Percentiles rank a stretch among this genome's conserved stretches.
phyloP scores from a whole-genome alignment of 441 rosid genomes.

The Populus trichocarpa region DNA sequence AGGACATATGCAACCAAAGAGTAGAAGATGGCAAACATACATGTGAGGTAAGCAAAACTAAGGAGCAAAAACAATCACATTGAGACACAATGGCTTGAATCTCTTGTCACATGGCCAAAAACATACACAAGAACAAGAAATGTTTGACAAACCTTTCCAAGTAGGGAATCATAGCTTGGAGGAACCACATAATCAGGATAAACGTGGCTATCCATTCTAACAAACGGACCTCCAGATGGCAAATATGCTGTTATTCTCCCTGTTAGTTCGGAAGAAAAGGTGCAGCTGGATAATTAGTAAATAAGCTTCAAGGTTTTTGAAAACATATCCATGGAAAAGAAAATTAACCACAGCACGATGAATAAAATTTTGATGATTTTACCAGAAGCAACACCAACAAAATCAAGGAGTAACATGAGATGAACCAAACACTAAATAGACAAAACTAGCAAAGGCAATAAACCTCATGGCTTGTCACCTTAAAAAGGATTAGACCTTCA shows the following conservation, averaged over 20 bases:
- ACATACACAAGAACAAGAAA: not conserved
- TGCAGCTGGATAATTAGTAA: not conserved
- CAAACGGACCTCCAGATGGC: constrained; percentile 98
- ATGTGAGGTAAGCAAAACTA: too few species aligned
- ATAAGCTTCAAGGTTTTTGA: not conserved
- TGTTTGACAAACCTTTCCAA: constrained; percentile 72
- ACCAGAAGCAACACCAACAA: too few species aligned
- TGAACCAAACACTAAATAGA: too few species aligned
- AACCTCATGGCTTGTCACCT: too few species aligned
- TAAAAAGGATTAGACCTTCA: too few species aligned
- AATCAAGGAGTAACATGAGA: too few species aligned
- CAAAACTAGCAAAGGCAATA: too few species aligned
- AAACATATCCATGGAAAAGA: not conserved
- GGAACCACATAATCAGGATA: constrained; percentile 97
- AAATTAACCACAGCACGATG: not conserved
- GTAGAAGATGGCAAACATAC: too few species aligned
- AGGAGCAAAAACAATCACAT: too few species aligned
- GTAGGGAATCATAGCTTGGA: constrained; percentile 95
- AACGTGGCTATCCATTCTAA: constrained; percentile 97
- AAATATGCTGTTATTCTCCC: constrained; percentile 91
- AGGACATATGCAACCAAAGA: not conserved
- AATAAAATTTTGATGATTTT: not conserved
- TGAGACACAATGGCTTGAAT: not conserved
- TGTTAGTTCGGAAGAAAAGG: constrained; percentile 29
- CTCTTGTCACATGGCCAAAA: not conserved